Conservation (phyloP, 179 eudicot genomes). For the Camellia oleifera region DNA sequence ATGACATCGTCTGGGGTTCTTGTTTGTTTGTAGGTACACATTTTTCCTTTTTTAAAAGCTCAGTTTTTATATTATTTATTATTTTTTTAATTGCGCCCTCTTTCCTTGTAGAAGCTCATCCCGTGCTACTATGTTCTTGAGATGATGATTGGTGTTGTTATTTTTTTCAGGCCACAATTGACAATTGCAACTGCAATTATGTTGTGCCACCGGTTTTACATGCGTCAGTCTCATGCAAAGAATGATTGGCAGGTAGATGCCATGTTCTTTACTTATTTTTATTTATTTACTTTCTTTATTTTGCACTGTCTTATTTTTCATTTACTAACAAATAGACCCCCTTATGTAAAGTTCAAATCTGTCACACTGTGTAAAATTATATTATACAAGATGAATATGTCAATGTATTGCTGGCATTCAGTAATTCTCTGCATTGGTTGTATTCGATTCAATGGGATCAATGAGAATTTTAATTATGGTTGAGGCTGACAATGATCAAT, state of each 20-base stretch:
- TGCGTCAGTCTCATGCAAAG: constrained; percentile 75
- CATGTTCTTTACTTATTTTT: background rate
- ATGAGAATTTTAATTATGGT: background rate
- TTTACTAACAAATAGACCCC: background rate
- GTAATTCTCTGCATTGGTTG: background rate
- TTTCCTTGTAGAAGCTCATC: no score
- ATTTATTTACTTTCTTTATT: background rate
- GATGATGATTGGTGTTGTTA: constrained; percentile 8
- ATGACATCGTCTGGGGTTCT: background rate
- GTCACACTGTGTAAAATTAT: background rate
- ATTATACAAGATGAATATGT: background rate
- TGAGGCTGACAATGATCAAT: background rate
- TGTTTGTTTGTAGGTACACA: background rate
- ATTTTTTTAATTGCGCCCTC: no score
- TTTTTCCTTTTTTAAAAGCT: background rate
- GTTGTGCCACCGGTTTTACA: constrained; percentile 75
- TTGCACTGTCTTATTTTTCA: background rate
- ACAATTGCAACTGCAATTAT: constrained; percentile 68
- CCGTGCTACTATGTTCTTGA: background rate
- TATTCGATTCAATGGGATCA: background rate
- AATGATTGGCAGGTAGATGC: constrained; percentile 74
- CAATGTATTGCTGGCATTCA: background rate
- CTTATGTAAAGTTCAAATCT: background rate
- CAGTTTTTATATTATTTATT: background rate
- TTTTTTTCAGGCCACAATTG: constrained; percentile 61